Percentiles rank a stretch among this genome's conserved stretches.
These are phyloP conservation scores for Murraya paniculata DNA, from an alignment of 345 rosid species.

Conservation along the genomic window DNA sequence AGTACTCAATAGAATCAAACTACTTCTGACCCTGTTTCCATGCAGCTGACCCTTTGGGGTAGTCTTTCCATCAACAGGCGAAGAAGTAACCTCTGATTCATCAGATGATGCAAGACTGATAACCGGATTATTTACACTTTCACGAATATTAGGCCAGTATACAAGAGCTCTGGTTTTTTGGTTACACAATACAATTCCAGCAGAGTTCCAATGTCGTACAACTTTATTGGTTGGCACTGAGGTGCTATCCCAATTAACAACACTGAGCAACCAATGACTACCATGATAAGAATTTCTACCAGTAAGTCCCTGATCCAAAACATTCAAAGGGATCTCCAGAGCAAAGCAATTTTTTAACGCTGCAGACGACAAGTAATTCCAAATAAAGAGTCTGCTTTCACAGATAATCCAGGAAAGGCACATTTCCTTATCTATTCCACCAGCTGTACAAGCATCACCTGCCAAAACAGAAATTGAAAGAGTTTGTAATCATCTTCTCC, in stretches of 20 bases:
- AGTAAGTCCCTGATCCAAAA: constrained; percentile 30
- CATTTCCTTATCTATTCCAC: constrained; percentile 79
- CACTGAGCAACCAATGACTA: constrained; percentile 59
- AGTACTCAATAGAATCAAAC: constrained; percentile 33
- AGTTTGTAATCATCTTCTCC: constrained; percentile 13
- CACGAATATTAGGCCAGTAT: constrained; percentile 76
- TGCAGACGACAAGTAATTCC: constrained; percentile 61
- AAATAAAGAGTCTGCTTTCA: constrained; percentile 64
- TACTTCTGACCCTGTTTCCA: constrained; percentile 30
- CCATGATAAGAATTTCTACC: constrained; percentile 26
- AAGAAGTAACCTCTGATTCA: constrained; percentile 42
- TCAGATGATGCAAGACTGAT: constrained; percentile 37
- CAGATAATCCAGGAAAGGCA: constrained; percentile 77
- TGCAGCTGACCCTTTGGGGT: constrained; percentile 32
- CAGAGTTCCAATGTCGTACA: constrained; percentile 34
- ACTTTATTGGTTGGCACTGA: constrained; percentile 32
- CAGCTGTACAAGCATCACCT: constrained; percentile 55
- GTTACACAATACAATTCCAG: constrained; percentile 63
- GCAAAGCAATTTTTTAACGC: constrained; percentile 49
- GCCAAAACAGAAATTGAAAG: constrained; percentile 22
- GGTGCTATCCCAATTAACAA: constrained; percentile 64
- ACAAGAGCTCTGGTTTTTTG: constrained; percentile 54
- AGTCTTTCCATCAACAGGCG: constrained; percentile 34
- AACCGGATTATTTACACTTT: constrained; percentile 41
- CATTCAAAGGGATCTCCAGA: constrained; percentile 59